Base-by-base conservation (phyloP, 441 rosid species). In the Erodium moschatum region DNA sequence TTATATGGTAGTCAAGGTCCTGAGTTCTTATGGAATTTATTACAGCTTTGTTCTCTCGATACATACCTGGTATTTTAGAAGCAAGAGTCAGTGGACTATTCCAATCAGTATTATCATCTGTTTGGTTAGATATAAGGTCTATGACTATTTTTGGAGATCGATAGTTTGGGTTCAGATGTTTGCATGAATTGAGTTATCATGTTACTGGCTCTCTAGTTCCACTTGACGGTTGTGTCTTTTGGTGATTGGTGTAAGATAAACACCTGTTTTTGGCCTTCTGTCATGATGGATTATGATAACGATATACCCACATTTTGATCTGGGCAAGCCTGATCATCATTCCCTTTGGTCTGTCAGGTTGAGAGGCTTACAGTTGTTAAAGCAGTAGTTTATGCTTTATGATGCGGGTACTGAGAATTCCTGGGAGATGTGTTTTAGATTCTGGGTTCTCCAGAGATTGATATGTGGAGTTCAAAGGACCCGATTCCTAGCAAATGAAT, bases 241-340 rank as follows among this genome's bases (percentile, higher is more conserved):
- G 18, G 18, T 52, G 19, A 52, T 15, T 52, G 58, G 19, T 52
- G 2, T n/a, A 52, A 8, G 19, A 52, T 52, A 52, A 52, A 5
- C 19, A 52, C 58, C 19, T 52, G 8, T 52, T 5, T 48, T 52
- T 52, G 58, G 58, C 58, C 6, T 52, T 52, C 58, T n/a, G 3
- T 52, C 58, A 4, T n/a, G 19, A n/a, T 52, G 58, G 58, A 52
- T n/a, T 52, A 15, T 52, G 58, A n/a, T 52, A n/a, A 52, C n/a
- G 19, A 16, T 16, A 15, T n/a, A 3, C 12, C 48, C 13, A 9
- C 6, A 8, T 1, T 42, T 0, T 42, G 48, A 42, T 42, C 48
- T 42, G 48, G 48, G 48, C 2, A 42, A 42, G 48, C 12, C 12
- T 31, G 35, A 31, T 31, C 6, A 1, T 31, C 0, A 5, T 31